Conservation (phyloP, 2,329 filamentous ascomycete genomes). For the Paecilomyces formosus region DNA sequence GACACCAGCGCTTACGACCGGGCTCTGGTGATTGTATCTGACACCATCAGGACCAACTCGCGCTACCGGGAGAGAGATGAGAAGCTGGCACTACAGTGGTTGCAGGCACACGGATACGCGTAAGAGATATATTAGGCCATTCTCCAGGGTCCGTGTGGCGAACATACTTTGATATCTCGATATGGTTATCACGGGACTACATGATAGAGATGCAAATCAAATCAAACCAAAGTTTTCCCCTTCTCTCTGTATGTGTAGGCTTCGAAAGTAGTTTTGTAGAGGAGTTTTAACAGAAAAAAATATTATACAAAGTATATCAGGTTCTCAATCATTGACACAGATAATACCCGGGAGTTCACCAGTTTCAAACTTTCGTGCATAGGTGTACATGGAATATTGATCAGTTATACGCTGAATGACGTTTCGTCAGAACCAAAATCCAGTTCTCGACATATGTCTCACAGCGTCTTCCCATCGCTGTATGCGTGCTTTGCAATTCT, state of each 20-base stretch:
- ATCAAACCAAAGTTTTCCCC: neutral
- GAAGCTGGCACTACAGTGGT: conserved; percentile 68
- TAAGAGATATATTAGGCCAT: conserved; percentile 16
- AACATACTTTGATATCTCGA: neutral
- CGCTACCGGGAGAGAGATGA: conserved; percentile 75
- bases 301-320: no score
- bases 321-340: no score
- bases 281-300: no score
- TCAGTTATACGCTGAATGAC: no score
- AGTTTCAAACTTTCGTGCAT: no score
- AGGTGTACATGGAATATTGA: no score
- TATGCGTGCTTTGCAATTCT: no score
- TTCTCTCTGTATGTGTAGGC: neutral
- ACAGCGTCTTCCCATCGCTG: no score
- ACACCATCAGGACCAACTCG: conserved; percentile 76
- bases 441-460: no score
- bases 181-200: neutral
- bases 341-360: no score
- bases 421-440: no score
- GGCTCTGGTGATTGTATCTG: conserved; percentile 74
- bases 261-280: neutral
- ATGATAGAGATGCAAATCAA: neutral
- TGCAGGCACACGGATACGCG: conserved; percentile 55
- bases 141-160: neutral
- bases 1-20: conserved; percentile 82